Evolutionary conservation across 2,329 filamentous ascomycete species (phyloP).

Genomic region (Hymenoscyphus repandus): DNA sequence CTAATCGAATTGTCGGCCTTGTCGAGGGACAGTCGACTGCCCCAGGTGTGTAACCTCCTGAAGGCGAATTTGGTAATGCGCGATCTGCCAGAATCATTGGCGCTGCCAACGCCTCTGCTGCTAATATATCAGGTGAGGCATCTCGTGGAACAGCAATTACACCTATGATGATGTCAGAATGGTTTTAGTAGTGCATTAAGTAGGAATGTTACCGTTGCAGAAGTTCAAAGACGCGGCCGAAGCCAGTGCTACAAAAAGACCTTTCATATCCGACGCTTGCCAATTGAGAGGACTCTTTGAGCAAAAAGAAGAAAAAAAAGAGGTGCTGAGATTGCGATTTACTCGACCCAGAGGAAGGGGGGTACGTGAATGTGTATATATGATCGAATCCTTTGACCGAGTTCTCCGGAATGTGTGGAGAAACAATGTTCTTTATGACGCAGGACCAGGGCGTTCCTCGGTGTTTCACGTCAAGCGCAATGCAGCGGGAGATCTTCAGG

Average conservation of each 20-base stretch:
- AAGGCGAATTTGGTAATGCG: constrained; percentile 30
- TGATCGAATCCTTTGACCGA: not conserved
- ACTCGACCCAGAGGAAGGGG: not conserved
- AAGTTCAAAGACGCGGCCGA: constrained; percentile 6
- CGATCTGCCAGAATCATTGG: constrained; percentile 20
- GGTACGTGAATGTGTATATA: not conserved
- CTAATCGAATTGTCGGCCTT: constrained; percentile 64
- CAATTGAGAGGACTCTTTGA: not conserved
- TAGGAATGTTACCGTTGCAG: not conserved
- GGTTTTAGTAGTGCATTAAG: not conserved
- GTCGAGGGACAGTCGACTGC: constrained; percentile 62
- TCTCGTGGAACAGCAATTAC: constrained; percentile 20
- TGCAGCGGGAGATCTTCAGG: not conserved
- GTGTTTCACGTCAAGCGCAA: not conserved
- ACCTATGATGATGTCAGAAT: not conserved
- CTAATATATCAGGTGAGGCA: constrained; percentile 19
- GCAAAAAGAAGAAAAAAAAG: not conserved
- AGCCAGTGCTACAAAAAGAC: constrained; percentile 3
- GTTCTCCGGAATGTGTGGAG: not conserved
- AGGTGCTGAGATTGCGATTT: not conserved
- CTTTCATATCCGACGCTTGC: not conserved
- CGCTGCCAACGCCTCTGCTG: constrained; percentile 21
- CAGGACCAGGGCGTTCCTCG: not conserved
- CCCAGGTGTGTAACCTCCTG: constrained; percentile 67
- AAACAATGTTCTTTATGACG: not conserved